Percentiles rank a stretch among this genome's conserved stretches.
These are phyloP conservation scores for Monilinia fructicola DNA, from an alignment of 2,329 filamentous ascomycete species.

Conservation along the genomic window DNA sequence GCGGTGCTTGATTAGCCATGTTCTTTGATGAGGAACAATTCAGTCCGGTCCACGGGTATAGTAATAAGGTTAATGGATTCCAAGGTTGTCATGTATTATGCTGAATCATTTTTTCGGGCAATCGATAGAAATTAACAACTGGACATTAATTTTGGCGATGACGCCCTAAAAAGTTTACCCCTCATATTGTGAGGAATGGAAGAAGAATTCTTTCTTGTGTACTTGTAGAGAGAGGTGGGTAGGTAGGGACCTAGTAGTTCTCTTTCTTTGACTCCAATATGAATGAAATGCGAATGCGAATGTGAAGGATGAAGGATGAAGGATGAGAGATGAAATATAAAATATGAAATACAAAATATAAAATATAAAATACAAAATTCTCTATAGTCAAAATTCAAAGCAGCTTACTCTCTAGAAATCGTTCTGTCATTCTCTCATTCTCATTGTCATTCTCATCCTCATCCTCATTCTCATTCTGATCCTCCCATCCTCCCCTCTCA, in stretches of 20 bases:
- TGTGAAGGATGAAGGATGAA: no score
- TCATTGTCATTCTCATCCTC: no score
- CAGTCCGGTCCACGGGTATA: no score
- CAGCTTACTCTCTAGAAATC: not conserved
- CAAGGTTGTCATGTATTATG: not conserved
- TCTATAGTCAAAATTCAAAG: not conserved
- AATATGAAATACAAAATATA: no score
- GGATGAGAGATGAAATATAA: no score
- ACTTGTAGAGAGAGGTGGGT: no score
- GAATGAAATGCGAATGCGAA: no score
- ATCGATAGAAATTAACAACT: not conserved
- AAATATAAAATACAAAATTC: no score
- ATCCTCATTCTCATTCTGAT: no score
- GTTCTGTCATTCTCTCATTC: not conserved
- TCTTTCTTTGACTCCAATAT: not conserved
- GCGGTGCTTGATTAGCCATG: constrained; percentile 5
- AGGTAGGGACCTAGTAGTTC: not conserved
- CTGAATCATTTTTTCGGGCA: not conserved
- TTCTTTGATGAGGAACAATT: not conserved
- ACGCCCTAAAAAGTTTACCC: not conserved
- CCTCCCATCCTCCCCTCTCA: no score
- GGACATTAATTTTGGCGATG: not conserved
- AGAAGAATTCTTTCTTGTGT: no score
- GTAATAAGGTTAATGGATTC: not conserved
- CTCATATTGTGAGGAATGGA: constrained; percentile 6